Percentiles rank a stretch among this genome's conserved stretches.
Conservation (phyloP, 495 filamentous ascomycete species). For the Neohortaea acidophila region DNA sequence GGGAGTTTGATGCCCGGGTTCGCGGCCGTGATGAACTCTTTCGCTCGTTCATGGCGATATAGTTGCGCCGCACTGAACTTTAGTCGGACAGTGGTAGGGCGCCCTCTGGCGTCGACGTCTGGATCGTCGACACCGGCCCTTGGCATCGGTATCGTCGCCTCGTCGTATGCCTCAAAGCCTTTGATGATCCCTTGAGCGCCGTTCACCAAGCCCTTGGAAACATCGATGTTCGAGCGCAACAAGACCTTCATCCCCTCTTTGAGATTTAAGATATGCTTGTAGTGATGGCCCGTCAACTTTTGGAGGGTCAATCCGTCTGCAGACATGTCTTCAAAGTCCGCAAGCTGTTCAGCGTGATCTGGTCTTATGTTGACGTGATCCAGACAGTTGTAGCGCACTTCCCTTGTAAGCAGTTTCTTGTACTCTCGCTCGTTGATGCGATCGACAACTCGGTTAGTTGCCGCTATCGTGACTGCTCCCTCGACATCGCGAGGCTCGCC, state of each 20-base stretch:
- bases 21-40: constrained; percentile 8
- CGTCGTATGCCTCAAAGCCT: constrained; percentile 25
- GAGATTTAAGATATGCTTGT: constrained; percentile 21
- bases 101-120: constrained; percentile 5
- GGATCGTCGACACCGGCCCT: constrained; percentile 12
- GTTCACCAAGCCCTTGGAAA: constrained; percentile 30
- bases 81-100: not conserved
- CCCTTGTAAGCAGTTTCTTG: constrained; percentile 17
- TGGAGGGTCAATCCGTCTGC: constrained; percentile 13
- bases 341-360: constrained; percentile 7
- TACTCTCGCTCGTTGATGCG: constrained; percentile 15
- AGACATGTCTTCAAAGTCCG: constrained; percentile 10
- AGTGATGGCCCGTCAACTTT: constrained; percentile 19
- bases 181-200: constrained; percentile 35
- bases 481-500: constrained; percentile 2
- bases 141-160: not conserved
- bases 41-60: constrained; percentile 6
- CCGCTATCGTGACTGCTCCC: not conserved
- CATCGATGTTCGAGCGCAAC: constrained; percentile 32
- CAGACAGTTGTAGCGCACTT: constrained; percentile 11
- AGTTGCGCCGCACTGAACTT: not conserved
- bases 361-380: constrained; percentile 16
- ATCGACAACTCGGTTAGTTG: constrained; percentile 22
- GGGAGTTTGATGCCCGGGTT: constrained; percentile 17
- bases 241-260: constrained; percentile 34